Conservation (phyloP, 495 filamentous ascomycete species). For the Tuber borchii region DNA sequence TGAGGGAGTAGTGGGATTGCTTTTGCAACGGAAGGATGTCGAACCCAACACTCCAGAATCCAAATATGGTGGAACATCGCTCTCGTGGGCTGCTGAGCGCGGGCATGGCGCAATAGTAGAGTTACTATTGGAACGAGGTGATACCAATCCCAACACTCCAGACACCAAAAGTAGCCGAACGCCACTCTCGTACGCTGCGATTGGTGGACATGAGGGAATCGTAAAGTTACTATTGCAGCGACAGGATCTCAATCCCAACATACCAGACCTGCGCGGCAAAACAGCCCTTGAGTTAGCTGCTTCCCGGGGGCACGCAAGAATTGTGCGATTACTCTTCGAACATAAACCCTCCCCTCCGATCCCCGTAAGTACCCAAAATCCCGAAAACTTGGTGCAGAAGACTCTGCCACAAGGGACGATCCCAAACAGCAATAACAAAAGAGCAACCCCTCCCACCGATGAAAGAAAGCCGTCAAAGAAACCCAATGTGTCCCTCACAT, state of each 20-base stretch:
- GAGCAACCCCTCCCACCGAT: too few species aligned
- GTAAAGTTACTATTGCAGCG: neutral
- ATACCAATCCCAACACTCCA: neutral
- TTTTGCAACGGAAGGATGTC: too few species aligned
- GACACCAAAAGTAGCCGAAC: neutral
- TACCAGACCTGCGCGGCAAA: too few species aligned
- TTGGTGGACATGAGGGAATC: neutral
- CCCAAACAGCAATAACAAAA: too few species aligned
- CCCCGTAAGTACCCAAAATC: too few species aligned
- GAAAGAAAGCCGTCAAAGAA: too few species aligned
- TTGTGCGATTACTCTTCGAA: neutral
- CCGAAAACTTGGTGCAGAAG: too few species aligned
- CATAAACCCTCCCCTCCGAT: neutral
- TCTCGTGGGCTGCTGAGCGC: slow-evolving; percentile 41
- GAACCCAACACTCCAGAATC: too few species aligned
- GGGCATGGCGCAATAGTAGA: slow-evolving; percentile 43
- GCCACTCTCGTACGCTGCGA: neutral
- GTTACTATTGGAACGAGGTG: slow-evolving; percentile 2
- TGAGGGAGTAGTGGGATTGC: too few species aligned
- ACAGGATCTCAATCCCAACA: neutral
- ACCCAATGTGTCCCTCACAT: neutral
- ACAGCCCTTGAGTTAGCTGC: neutral
- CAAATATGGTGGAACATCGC: too few species aligned
- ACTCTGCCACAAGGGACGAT: too few species aligned
- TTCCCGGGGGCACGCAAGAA: neutral